Evolutionary conservation across 2,329 filamentous ascomycete genomes (phyloP), one percentile per base, ranked within the genome.

Genomic region (Botrytis deweyae): DNA sequence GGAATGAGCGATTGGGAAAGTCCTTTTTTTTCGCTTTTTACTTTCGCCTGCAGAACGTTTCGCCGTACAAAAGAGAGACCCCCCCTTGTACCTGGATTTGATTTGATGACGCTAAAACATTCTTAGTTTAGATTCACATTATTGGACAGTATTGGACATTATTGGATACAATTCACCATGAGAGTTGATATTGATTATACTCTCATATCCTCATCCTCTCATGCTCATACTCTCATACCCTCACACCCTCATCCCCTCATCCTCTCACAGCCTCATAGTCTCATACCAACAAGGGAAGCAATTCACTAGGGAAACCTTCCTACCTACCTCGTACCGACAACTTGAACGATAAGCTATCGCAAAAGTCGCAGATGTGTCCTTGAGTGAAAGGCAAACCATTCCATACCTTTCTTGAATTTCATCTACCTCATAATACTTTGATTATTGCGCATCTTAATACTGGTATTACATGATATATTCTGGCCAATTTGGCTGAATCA

Each of bases 401-500:
- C 49, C 25, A 66, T 12, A 38, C 20, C 36, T 38, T 38, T 52
- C 22, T 25, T 38, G 36, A 29, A 1, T 29, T 16, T 38, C 29
- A 67, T 52, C 64, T 44, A n/a, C 49, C 25, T 4, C 6, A n/a
- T 14, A n/a, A 22, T 16, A 36, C 44, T 10, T 18, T 29, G 14
- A 18, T 69, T 42, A 25, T 70, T 61, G 55, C 49, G 36, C 22
- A 42, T 16, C 40, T 40, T 25, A 18, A 9, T n/a, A 18, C 20
- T 6, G 46, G 16, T 22, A n/a, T 72, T 80, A 73, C 75, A 81
- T 81, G 80, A 77, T 73, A 77, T 65, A 49, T 52, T 74, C 65
- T 58, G 66, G 42, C 18, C 61, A 74, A 61, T 74, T 76, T 77
- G 80, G 80, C 80, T 82, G 80, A 79, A 70, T 73, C 72, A 62